Evolutionary conservation across 1,139 yeast species (phyloP), one percentile per base, ranked within the genome.

Genomic region (Williopsis jadinii): DNA sequence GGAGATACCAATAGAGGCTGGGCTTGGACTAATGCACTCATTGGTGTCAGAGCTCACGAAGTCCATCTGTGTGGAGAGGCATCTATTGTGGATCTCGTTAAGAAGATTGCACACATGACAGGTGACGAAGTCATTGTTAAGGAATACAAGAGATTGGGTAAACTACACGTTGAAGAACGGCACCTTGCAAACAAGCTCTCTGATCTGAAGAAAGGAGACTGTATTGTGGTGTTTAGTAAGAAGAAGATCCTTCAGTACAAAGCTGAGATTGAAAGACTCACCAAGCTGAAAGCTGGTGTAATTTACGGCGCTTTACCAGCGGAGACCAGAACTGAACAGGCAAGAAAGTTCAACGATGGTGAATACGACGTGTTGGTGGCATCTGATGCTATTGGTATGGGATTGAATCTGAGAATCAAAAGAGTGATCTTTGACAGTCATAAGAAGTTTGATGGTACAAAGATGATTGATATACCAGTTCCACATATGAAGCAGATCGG

Each of bases 351-450:
- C 60, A 92, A 92, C 55, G 64, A 60, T 19, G 94, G 94, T 3
- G 73, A 75, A 36, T 83, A 79, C 48, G 94, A 90, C 54, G 73
- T 84, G 19, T 66, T 92, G 36, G 86, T 92, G 4, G 97, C 98
- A 0, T 85, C 97, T 1, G 98, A 92, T 66, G 99, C 99, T 0
- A 79, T 92, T 44, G 98, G 98, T 2, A 92, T 92, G 97, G 99
- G 99, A 0, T 70, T 92, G 41, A 92, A 92, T 56, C 68, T 92
- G 54, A 81, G 84, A 26, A 88, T 92, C 50, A 78, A 80, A 46
- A 67, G 98, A 43, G 75, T 92, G 12, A 74, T 92, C 2, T 90
- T 92, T 55, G 75, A 83, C 28, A 71, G 81, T 0, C 68, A 75
- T 24, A 61, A 60, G 39, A 94, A 92, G 61, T 92, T 74, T 53